A percentile compares a stretch with the other conserved stretches of the same genome.
Conservation (phyloP, 2,329 filamentous ascomycete genomes). For the Aureobasidium sp. region DNA sequence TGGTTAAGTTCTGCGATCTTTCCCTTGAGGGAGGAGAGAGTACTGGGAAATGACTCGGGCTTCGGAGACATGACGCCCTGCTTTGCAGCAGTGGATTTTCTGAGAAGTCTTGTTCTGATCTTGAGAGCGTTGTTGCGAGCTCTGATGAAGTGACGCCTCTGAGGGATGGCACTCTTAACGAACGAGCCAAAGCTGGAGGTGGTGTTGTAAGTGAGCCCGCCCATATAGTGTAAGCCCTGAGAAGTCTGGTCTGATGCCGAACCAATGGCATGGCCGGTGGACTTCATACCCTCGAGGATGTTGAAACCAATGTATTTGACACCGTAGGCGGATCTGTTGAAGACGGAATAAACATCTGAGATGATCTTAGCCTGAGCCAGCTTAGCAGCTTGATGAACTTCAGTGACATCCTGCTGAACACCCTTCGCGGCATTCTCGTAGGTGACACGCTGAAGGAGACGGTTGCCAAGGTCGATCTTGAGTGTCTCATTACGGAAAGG, state of each 20-base stretch:
- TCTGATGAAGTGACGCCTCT: conserved; percentile 3
- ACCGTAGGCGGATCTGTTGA: conserved; percentile 7
- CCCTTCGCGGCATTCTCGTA: conserved; percentile 15
- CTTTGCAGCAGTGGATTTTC: neutral
- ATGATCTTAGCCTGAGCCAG: conserved; percentile 8
- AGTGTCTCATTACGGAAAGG: conserved; percentile 10
- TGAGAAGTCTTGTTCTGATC: conserved; percentile 4
- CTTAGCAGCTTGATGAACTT: conserved; percentile 10
- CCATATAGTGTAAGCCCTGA: neutral
- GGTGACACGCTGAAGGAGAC: conserved; percentile 16
- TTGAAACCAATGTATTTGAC: neutral
- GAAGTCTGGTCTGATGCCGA: conserved; percentile 1
- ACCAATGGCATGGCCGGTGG: neutral
- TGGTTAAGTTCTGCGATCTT: neutral
- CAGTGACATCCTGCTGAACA: conserved; percentile 15
- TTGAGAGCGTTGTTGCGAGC: conserved; percentile 15
- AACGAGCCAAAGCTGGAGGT: conserved; percentile 4
- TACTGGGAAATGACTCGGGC: neutral
- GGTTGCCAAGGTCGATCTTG: conserved; percentile 16
- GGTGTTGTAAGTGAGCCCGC: conserved; percentile 11
- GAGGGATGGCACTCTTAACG: conserved; percentile 9
- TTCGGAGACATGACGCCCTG: neutral
- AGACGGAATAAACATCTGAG: conserved; percentile 9
- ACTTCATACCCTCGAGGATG: neutral
- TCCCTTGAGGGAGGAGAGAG: neutral